Evolutionary conservation across 179 eudicot species (phyloP), one percentile per base, ranked within the genome.

Genomic region (Drosera spatulata): DNA sequence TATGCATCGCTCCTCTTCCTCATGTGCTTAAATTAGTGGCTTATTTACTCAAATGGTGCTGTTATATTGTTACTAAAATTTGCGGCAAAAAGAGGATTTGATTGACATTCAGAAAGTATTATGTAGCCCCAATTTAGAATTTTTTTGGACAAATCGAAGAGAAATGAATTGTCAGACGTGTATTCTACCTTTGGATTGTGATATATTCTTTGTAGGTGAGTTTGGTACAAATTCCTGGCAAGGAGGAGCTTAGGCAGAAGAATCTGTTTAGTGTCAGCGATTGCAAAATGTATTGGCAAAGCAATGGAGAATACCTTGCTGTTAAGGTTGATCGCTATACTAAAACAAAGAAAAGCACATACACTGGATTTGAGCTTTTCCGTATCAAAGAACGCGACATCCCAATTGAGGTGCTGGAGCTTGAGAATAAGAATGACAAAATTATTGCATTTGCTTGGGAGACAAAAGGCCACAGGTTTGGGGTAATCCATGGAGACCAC

Each of bases 391-490:
- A 94, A 70, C 76, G 99, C 6, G 99, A 94, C 70, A 94, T 94
- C 51, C 99, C 99, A 1, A 94, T 90, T 63, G 99, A 94, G 66
- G 99, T 90, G 62, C 58, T 90, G 69, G 99, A 94, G 74, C 99
- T 94, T 58, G 99, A 94, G 45, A 94, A 94, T 58, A 94, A 94
- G 71, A 94, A 90, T 64, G 97, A 94, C 64, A 94, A 90, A 73
- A 85, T 94, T 62, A 83, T 94, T 77, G 85, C 99, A 39, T 94
- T 94, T 85, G 97, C 99, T 46, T 94, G 99, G 99, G 99, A 94
- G 77, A 97, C 99, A 60, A 94, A 94, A 73, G 99, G 97, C 55
- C 99, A 94, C 65, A 80, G 97, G 53, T 94, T 94, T 73, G 97
- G 96, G 3, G 88, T 94, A 62, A 87, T 94, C 64, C 99, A 94